phyloP scores from a whole-genome alignment of 371 early-diverging fungal species.

The Zancudomyces culisetae region DNA sequence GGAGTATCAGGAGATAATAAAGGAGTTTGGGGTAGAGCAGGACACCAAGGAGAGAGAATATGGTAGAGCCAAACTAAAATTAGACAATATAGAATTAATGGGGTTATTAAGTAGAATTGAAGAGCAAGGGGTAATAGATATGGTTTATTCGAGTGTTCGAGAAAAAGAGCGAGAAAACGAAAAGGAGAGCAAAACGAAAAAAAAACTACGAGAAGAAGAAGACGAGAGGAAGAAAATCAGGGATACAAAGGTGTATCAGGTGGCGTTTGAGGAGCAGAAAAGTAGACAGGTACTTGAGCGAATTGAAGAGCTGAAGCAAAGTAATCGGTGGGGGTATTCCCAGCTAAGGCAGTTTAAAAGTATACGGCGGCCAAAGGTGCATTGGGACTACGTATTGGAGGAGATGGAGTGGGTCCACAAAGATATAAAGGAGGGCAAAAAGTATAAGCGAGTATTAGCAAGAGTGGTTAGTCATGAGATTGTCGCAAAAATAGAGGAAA shows the following conservation, averaged over 20 bases:
- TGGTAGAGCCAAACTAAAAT: too few species aligned
- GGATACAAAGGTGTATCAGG: neutral
- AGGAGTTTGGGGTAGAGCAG: too few species aligned
- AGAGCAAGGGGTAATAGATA: neutral
- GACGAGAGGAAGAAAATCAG: neutral
- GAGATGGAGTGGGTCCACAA: conserved; percentile 36
- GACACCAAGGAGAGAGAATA: too few species aligned
- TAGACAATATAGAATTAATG: too few species aligned
- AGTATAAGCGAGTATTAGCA: neutral
- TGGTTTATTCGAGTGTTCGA: too few species aligned
- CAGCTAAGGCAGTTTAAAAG: conserved; percentile 55
- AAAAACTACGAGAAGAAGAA: too few species aligned
- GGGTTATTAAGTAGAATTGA: neutral
- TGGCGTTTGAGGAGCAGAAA: conserved; percentile 45
- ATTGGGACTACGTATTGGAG: conserved; percentile 74
- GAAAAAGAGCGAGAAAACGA: too few species aligned
- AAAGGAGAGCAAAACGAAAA: too few species aligned
- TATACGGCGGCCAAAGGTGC: conserved; percentile 52
- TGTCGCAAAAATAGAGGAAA: neutral
- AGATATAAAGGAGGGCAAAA: neutral
- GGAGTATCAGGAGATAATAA: too few species aligned
- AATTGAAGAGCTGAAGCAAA: conserved; percentile 59
- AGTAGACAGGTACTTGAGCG: conserved; percentile 46
- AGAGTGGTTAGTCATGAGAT: neutral
- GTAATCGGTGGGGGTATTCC: conserved; percentile 56